phyloP scores from a whole-genome alignment of 179 eudicot species.

The Drosera spatulata region DNA sequence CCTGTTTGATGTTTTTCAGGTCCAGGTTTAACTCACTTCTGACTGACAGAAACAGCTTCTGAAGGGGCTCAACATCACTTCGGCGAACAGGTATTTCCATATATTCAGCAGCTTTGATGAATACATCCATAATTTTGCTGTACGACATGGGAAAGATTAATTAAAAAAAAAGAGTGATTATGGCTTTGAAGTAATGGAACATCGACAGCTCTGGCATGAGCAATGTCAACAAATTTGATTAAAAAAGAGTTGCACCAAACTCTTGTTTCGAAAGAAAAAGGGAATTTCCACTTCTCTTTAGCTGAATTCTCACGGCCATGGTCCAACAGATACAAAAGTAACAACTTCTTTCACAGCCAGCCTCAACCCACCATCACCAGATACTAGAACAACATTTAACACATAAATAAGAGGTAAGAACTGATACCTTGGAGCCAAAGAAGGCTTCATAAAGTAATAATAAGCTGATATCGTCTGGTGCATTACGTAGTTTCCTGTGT shows the following conservation, averaged over 20 bases:
- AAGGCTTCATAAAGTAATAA: slow-evolving; percentile 55
- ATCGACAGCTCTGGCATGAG: too few relatives aligned
- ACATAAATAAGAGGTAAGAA: not conserved
- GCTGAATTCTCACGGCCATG: too few relatives aligned
- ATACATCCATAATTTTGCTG: slow-evolving; percentile 74
- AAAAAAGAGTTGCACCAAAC: too few relatives aligned
- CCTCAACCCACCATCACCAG: too few relatives aligned
- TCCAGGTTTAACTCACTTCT: slow-evolving; percentile 69
- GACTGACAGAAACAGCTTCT: slow-evolving; percentile 46
- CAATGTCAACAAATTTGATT: too few relatives aligned
- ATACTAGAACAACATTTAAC: too few relatives aligned
- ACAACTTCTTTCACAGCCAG: too few relatives aligned
- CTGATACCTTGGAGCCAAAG: slow-evolving; percentile 60
- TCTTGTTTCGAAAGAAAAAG: too few relatives aligned
- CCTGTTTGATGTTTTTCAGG: slow-evolving; percentile 57
- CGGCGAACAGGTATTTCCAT: slow-evolving; percentile 62
- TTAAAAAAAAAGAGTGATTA: too few relatives aligned
- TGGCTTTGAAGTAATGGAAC: too few relatives aligned
- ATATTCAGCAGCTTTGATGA: slow-evolving; percentile 58
- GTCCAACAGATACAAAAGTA: too few relatives aligned
- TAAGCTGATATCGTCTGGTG: slow-evolving; percentile 53
- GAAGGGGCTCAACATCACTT: slow-evolving; percentile 57
- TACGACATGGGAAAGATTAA: not conserved
- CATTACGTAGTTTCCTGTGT: slow-evolving; percentile 65
- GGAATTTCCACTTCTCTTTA: too few relatives aligned